phyloP scores from a whole-genome alignment of 352 stramenopile species.

The Pythium brassicae region DNA sequence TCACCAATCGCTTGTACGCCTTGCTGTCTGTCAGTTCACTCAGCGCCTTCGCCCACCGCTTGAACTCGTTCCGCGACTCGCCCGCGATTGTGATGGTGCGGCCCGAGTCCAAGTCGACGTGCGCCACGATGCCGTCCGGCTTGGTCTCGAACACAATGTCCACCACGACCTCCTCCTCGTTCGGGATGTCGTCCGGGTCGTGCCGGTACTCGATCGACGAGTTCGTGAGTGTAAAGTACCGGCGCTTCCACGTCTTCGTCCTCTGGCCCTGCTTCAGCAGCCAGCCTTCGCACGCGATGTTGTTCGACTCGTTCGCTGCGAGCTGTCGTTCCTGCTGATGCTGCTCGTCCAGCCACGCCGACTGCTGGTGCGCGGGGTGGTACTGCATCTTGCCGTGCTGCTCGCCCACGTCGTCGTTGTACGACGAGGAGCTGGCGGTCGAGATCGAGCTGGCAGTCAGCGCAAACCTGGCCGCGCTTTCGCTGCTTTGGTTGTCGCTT shows the following conservation, averaged over 20 bases:
- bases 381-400: conserved; percentile 10
- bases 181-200: conserved; percentile 36
- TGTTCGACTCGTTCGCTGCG: neutral
- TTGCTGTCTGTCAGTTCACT: conserved; percentile 33
- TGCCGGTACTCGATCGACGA: conserved; percentile 64
- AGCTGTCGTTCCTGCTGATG: neutral
- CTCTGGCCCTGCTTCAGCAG: conserved; percentile 47
- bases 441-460: conserved; percentile 2
- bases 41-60: conserved; percentile 54
- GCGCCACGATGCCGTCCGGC: conserved; percentile 24
- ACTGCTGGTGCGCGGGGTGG: neutral
- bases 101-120: conserved; percentile 54
- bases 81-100: conserved; percentile 43
- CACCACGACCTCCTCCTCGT: conserved; percentile 40
- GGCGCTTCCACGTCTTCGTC: conserved; percentile 48
- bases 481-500: conserved; percentile 1
- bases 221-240: conserved; percentile 59
- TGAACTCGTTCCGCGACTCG: conserved; percentile 33
- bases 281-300: conserved; percentile 39
- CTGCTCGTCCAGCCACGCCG: neutral
- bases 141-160: conserved; percentile 38
- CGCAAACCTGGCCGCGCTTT: neutral
- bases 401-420: neutral
- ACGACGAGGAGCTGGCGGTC: neutral
- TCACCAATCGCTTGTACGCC: neutral